Evolutionary conservation across 192 early-diverging fungal genomes (phyloP), one percentile per base, ranked within the genome.

Genomic region (Phycomyces nitens): DNA sequence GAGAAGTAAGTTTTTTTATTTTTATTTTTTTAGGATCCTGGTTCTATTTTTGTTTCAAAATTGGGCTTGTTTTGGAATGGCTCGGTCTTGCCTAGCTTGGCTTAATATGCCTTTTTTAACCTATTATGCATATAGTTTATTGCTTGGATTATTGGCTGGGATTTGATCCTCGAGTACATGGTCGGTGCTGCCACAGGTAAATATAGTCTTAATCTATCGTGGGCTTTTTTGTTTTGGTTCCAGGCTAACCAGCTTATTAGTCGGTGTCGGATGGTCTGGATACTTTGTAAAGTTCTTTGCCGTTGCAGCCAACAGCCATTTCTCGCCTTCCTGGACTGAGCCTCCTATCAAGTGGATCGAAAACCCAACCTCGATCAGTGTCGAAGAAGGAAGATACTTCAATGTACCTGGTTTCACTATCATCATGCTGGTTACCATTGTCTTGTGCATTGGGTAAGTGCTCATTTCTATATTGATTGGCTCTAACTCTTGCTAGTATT

Each of bases 101-200:
- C 29, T 34, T 7, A 34, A 34, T 34, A 34, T 7, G 7, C 7
- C 29, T 7, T 34, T 34, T 34, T 34, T 34, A 34, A 34, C 29
- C 2, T 34, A 2, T 34, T 34, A 2, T 34, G 3, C 7, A 7
- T 22, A 5, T 43, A 68, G 65, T 69, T 94, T 23, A 62, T 92
- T 20, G 93, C 87, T 1, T 96, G 94, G 94, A 89, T 92, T 43
- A 89, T 94, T 64, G 93, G 92, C 14, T 96, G 94, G 94, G 89
- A 94, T 75, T 72, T 95, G 43, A 89, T 92, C 7, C 75, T 95
- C 22, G 93, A 95, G 74, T 95, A 93, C 69, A 76, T 93, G 70
- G 87, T 94, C 15, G 89, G 89, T 3, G 88, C 91, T 18, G 88
- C 92, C 0, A 87, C 92, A 15, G 79, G 83, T 63, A 57, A 69